These are phyloP conservation scores for Kazachstania sp. DNA, from an alignment of 1,139 yeast species.

Conservation along the genomic window DNA sequence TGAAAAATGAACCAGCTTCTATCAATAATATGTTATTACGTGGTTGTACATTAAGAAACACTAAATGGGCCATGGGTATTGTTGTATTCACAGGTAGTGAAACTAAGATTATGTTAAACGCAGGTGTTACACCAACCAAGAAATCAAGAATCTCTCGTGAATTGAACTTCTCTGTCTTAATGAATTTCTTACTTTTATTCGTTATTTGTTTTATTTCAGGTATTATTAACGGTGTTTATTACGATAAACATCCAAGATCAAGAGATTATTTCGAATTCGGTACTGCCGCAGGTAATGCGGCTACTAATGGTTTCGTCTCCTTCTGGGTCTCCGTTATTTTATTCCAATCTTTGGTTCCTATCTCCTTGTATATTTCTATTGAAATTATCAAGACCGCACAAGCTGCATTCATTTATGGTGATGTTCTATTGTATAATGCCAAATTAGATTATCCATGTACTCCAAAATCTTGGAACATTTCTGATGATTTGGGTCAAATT, in stretches of 20 bases:
- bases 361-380: constrained; percentile 86
- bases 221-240: constrained; percentile 70
- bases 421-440: constrained; percentile 76
- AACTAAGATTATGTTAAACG: constrained; percentile 84
- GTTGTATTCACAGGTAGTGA: constrained; percentile 87
- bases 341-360: constrained; percentile 88
- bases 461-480: constrained; percentile 94
- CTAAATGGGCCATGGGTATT: constrained; percentile 87
- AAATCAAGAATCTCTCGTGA: constrained; percentile 75
- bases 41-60: constrained; percentile 88
- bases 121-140: constrained; percentile 90
- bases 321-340: constrained; percentile 86
- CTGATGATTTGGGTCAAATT: constrained; percentile 94
- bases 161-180: constrained; percentile 68
- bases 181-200: constrained; percentile 70
- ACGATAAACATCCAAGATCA: constrained; percentile 45
- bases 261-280: constrained; percentile 66
- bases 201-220: constrained; percentile 77
- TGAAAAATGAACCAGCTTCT: constrained; percentile 58
- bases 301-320: constrained; percentile 72
- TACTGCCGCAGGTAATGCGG: constrained; percentile 51
- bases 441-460: constrained; percentile 87
- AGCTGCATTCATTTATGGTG: constrained; percentile 88
- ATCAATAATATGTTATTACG: constrained; percentile 75
- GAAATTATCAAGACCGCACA: constrained; percentile 93